phyloP scores from a whole-genome alignment of 768 basidiomycete species.

The Lentinula lateritia region DNA sequence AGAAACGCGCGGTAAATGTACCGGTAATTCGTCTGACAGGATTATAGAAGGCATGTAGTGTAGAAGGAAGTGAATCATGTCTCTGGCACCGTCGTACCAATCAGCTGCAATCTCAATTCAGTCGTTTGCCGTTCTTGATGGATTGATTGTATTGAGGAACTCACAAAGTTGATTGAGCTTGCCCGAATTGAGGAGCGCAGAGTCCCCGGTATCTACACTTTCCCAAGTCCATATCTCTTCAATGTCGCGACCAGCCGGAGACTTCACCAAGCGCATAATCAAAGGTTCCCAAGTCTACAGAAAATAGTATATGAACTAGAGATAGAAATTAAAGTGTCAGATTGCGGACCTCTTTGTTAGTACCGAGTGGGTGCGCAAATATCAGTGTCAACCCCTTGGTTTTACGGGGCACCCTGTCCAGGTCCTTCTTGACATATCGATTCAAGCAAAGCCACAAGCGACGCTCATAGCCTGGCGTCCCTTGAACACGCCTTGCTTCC shows the following conservation, averaged over 20 bases:
- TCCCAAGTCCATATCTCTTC: slow-evolving; percentile 85
- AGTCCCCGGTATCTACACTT: slow-evolving; percentile 79
- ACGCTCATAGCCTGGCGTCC: slow-evolving; percentile 1
- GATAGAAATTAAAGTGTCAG: not conserved
- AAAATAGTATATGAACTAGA: not conserved
- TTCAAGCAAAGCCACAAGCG: slow-evolving; percentile 70
- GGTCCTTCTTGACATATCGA: slow-evolving; percentile 43
- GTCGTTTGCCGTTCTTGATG: not conserved
- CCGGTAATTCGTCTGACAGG: slow-evolving; percentile 36
- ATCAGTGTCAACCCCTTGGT: slow-evolving; percentile 46
- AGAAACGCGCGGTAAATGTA: slow-evolving; percentile 46
- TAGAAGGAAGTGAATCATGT: slow-evolving; percentile 70
- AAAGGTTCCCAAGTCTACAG: slow-evolving; percentile 78
- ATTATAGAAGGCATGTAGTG: slow-evolving; percentile 53
- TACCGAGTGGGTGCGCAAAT: slow-evolving; percentile 80
- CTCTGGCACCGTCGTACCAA: slow-evolving; percentile 75
- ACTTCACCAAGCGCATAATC: slow-evolving; percentile 47
- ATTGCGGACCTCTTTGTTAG: slow-evolving; percentile 74
- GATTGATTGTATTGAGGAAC: slow-evolving; percentile 16
- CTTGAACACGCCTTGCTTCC: not conserved
- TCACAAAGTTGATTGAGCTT: slow-evolving; percentile 55
- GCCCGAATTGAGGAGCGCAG: slow-evolving; percentile 61
- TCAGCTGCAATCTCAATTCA: slow-evolving; percentile 23
- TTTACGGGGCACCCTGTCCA: slow-evolving; percentile 1
- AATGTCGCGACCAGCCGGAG: slow-evolving; percentile 22